Percentiles rank a stretch among this genome's conserved stretches.
Conservation (phyloP, 441 rosid genomes). For the Heliophila coronopifolia region DNA sequence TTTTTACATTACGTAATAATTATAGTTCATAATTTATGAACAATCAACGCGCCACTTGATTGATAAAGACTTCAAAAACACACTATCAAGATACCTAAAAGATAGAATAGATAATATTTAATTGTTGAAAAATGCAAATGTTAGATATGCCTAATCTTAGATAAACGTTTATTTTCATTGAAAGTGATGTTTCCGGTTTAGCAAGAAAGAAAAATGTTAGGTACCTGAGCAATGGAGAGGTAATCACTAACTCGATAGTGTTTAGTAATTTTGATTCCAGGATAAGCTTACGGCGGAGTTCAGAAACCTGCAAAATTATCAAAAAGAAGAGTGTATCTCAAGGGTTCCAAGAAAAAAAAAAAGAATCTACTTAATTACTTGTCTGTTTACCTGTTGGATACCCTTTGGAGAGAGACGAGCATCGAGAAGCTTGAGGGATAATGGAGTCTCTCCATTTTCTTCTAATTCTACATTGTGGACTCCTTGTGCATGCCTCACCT, state of each 20-base stretch:
- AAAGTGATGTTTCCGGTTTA: not conserved
- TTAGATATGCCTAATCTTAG: constrained; percentile 1
- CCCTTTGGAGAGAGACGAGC: constrained; percentile 67
- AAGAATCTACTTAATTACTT: no score
- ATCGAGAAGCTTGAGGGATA: constrained; percentile 46
- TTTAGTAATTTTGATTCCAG: constrained; percentile 12
- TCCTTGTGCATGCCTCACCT: constrained; percentile 94
- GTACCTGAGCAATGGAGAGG: constrained; percentile 26
- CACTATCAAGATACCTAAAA: not conserved
- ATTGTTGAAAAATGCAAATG: not conserved
- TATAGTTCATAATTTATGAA: not conserved
- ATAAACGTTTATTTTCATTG: not conserved
- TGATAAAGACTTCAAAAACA: not conserved
- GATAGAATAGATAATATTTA: not conserved
- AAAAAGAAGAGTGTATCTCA: not conserved
- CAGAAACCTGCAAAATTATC: constrained; percentile 3
- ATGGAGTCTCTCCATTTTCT: constrained; percentile 28
- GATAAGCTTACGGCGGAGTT: constrained; percentile 8
- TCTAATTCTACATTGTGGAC: constrained; percentile 55
- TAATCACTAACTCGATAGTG: constrained; percentile 24
- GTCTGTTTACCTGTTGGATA: constrained; percentile 63
- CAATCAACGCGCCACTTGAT: not conserved
- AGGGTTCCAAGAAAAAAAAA: no score
- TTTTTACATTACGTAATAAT: not conserved
- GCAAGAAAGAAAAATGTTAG: no score